A percentile compares a stretch with the other conserved stretches of the same genome.
These are phyloP conservation scores for Ganoderma sinense DNA, from an alignment of 1,284 basidiomycete species.

Conservation along the genomic window DNA sequence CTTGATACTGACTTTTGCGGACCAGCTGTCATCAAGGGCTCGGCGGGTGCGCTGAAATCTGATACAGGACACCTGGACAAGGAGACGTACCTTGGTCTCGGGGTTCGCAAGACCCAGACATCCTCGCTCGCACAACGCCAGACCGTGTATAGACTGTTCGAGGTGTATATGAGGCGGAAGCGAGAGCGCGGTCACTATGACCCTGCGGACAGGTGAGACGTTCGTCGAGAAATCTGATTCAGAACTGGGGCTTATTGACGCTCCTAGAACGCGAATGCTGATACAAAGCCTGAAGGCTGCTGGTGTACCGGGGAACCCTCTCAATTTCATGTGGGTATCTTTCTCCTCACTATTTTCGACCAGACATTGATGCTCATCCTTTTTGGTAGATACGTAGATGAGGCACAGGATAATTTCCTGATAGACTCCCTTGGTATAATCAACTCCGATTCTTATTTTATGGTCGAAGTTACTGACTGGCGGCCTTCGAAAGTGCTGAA, in stretches of 20 bases:
- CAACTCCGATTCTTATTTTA: neutral
- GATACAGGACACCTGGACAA: constrained; percentile 50
- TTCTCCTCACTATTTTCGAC: neutral
- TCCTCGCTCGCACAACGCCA: constrained; percentile 28
- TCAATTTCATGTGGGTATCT: constrained; percentile 62
- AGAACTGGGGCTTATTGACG: neutral
- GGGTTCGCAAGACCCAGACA: constrained; percentile 42
- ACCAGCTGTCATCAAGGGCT: constrained; percentile 74
- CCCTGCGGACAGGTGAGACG: constrained; percentile 63
- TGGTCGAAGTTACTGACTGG: too few relatives aligned
- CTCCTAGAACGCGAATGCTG: constrained; percentile 58
- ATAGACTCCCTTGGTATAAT: constrained; percentile 54
- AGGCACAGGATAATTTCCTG: constrained; percentile 76
- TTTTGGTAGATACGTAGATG: constrained; percentile 68
- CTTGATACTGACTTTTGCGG: neutral
- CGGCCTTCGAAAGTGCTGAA: constrained; percentile 53
- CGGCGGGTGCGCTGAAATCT: constrained; percentile 52
- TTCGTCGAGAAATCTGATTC: neutral
- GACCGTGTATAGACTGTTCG: constrained; percentile 21
- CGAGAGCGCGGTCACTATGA: constrained; percentile 56
- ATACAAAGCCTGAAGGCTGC: constrained; percentile 46
- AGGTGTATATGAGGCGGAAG: constrained; percentile 59
- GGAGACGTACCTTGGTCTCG: constrained; percentile 55
- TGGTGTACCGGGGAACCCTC: constrained; percentile 48
- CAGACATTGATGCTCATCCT: neutral